Percentiles rank a stretch among this genome's conserved stretches.
phyloP scores from a whole-genome alignment of 805 yeast genomes.

The Lachancea cidri region DNA sequence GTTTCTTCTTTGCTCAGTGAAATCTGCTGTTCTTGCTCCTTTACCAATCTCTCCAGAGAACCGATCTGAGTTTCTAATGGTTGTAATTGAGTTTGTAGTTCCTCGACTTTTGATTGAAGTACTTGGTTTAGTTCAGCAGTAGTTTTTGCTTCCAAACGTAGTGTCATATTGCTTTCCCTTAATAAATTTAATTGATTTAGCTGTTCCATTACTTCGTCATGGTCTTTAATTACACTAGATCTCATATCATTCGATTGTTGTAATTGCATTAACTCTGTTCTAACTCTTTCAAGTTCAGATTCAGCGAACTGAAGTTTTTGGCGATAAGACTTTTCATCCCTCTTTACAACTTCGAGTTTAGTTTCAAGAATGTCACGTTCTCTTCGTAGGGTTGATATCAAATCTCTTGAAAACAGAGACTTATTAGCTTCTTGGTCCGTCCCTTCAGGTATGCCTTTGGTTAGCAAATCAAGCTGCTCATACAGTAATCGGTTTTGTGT shows the following conservation, averaged over 20 bases:
- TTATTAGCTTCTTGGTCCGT: constrained; percentile 11
- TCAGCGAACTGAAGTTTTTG: constrained; percentile 44
- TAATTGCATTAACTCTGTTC: constrained; percentile 40
- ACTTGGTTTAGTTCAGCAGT: constrained; percentile 30
- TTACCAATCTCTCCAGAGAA: constrained; percentile 37
- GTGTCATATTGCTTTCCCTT: constrained; percentile 62
- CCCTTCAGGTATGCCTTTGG: constrained; percentile 14
- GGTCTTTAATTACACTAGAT: constrained; percentile 30
- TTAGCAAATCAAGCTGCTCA: constrained; percentile 54
- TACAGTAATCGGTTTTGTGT: constrained; percentile 65
- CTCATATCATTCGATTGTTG: constrained; percentile 21
- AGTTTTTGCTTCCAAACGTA: constrained; percentile 46
- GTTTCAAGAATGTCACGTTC: constrained; percentile 69
- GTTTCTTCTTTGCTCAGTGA: constrained; percentile 46
- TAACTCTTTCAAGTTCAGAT: constrained; percentile 48
- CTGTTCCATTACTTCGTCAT: constrained; percentile 45
- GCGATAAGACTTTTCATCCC: constrained; percentile 51
- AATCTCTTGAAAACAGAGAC: constrained; percentile 40
- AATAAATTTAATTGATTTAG: constrained; percentile 57
- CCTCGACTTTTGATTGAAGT: constrained; percentile 39
- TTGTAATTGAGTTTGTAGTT: constrained; percentile 33
- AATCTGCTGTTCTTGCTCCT: constrained; percentile 47
- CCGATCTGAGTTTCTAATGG: constrained; percentile 42
- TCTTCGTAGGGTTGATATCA: constrained; percentile 59
- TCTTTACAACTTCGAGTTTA: constrained; percentile 46